Evolutionary conservation across 441 rosid species (phyloP), one percentile per base, ranked within the genome.

Genomic region (Cnidoscolus chayamansa): DNA sequence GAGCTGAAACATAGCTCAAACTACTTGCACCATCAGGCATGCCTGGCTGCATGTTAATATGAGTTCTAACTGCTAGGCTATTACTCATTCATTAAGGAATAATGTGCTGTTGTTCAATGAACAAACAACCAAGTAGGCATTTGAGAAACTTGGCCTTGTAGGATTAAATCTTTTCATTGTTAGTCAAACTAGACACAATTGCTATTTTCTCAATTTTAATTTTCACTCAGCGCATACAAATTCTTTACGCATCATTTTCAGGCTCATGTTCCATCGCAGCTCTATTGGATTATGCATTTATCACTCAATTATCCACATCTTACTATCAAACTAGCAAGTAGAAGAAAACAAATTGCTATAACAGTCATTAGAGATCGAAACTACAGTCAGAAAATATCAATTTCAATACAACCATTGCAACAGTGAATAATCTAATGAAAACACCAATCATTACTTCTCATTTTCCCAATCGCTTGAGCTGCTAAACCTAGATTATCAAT

Each of bases 401-500:
- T 68, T 12, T 45, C 10, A 16, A 56, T 20, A 19, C 0, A 19
- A 15, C 7, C 1, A 15, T 9, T 30, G 4, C 47, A 7, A 11
- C 17, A 25, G 47, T 6, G 48, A 47, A 0, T 11, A 47, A 47
- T 58, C 16, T 3, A 10, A 70, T 70, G 17, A 70, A 16, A 9
- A 19, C 5, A 69, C 7, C 37, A 56, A n/a, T 40, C 11, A 57
- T 30, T 17, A 56, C 13, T 40, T 49, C 64, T 58, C 57, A 70
- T 15, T 31, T 58, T 19, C 30, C 31, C 73, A 43, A 19, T 19
- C 56, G 5, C 8, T 59, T 30, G 32, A 59, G 58, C 73, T 15
- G 25, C 48, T 37, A 45, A 48, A 69, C 65, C 65, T 59, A 69
- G 7, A 57, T 69, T 45, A 70, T 25, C 13, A 48, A 59, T 48